phyloP scores from a whole-genome alignment of 768 basidiomycete species.

The Cyclocybe cylindracea region DNA sequence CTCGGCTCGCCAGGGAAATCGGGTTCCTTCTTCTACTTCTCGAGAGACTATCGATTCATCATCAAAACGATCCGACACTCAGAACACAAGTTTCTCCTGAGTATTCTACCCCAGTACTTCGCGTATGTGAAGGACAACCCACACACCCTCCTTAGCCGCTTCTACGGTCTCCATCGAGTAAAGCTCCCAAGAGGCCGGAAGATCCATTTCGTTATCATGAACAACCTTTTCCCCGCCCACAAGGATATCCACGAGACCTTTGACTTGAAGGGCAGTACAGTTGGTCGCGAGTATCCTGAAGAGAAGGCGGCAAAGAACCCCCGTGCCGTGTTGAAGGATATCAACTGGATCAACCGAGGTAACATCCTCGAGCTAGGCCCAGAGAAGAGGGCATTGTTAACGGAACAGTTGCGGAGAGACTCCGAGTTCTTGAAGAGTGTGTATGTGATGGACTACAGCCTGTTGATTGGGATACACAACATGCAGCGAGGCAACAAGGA shows the following conservation, averaged over 20 bases:
- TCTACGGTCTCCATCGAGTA: constrained; percentile 97
- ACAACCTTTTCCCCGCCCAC: constrained; percentile 97
- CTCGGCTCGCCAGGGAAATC: constrained; percentile 98
- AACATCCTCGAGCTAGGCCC: constrained; percentile 89
- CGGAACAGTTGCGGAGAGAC: constrained; percentile 90
- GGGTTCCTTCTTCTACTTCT: constrained; percentile 99
- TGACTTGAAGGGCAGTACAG: constrained; percentile 93
- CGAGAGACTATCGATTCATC: constrained; percentile 97
- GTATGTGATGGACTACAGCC: constrained; percentile 94
- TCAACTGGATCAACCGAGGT: constrained; percentile 90
- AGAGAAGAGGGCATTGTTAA: constrained; percentile 88
- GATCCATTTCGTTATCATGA: constrained; percentile 99
- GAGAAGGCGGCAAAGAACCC: constrained; percentile 80
- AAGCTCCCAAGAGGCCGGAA: constrained; percentile 92
- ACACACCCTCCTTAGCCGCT: constrained; percentile 89
- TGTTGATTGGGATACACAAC: constrained; percentile 93
- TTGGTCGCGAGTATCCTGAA: constrained; percentile 86
- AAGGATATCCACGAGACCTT: constrained; percentile 97
- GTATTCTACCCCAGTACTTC: constrained; percentile 83
- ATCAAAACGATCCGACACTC: constrained; percentile 97
- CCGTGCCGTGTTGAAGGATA: constrained; percentile 89
- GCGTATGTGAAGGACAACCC: constrained; percentile 87
- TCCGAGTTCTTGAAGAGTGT: constrained; percentile 80
- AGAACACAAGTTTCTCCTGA: constrained; percentile 92
- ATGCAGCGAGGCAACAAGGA: constrained; percentile 90